Evolutionary conservation across 2,329 filamentous ascomycete species (phyloP), one percentile per base, ranked within the genome.

Genomic region (Decorospora gaudefroyi): DNA sequence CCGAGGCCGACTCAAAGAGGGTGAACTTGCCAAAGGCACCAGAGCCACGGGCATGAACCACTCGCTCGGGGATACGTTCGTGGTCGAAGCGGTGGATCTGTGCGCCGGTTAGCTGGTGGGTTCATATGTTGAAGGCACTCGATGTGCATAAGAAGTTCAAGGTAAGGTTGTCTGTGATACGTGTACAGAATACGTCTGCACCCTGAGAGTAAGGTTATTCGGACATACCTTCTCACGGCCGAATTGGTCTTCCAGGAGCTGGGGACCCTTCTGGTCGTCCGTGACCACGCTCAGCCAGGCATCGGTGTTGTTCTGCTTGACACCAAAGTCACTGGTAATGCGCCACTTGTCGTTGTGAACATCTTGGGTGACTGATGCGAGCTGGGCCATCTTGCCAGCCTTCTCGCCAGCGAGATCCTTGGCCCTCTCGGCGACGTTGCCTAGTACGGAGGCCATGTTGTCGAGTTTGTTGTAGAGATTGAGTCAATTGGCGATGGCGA

Each of bases 31-130:
- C 84, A 58, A 85, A 85, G 10, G 84, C 84, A 32, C 77, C 84
- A 9, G 80, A 74, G 25, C 83, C 84, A 43, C 83, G 77, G 12
- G 84, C 84, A 61, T 87, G 84, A 1, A 87, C 83, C 13, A 86
- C 84, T 52, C 83, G 76, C 62, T 86, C 84, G 2, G 84, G 83
- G 45, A 86, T 86, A 35, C 84, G 78, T 59, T 87, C 84, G 59
- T 88, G 87, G 47, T 92, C 88, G 61, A 93, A 91, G 18, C 85
- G 83, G 66, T 83, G 80, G 26, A 87, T 85, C 83, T 87, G n/a
- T n/a, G n/a, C n/a, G n/a, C n/a, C n/a, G n/a, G n/a, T n/a, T n/a
- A n/a, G n/a, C n/a, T n/a, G n/a, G n/a, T n/a, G n/a, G n/a, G n/a
- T n/a, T n/a, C n/a, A n/a, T n/a, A n/a, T n/a, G n/a, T n/a, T n/a